Evolutionary conservation across 306 rosid genomes (phyloP).

Genomic region (Prunus mongolica): DNA sequence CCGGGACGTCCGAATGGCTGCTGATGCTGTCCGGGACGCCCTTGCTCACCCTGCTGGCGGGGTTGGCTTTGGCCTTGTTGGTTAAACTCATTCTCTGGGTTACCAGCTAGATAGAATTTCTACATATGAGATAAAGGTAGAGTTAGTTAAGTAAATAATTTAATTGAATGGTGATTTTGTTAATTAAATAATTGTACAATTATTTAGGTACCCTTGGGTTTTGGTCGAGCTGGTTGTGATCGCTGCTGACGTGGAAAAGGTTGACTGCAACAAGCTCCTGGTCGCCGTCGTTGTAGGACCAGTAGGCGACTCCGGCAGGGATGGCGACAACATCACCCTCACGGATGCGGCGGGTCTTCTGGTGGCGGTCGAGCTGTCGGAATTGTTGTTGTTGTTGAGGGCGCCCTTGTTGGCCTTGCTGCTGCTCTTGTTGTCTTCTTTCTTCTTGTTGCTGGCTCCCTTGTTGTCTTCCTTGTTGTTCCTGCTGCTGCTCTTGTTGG

Average conservation of each 20-base stretch:
- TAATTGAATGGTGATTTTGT: too few species aligned
- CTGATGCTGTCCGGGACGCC: neutral
- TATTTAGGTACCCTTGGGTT: constrained; percentile 40
- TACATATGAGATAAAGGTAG: neutral
- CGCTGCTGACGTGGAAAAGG: constrained; percentile 41
- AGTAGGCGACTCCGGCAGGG: constrained; percentile 35
- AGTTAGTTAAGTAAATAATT: neutral
- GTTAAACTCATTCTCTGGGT: constrained; percentile 32
- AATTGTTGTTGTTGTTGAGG: neutral
- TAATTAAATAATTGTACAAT: neutral
- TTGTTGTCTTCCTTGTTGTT: neutral
- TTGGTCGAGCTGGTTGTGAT: constrained; percentile 54
- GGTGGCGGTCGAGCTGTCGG: constrained; percentile 23
- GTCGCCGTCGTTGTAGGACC: constrained; percentile 35
- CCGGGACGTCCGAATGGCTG: constrained; percentile 8
- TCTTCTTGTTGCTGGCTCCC: neutral
- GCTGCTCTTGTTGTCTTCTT: neutral
- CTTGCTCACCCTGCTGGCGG: neutral
- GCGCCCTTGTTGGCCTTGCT: neutral
- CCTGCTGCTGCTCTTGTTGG: neutral
- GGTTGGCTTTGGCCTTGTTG: constrained; percentile 4
- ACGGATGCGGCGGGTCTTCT: constrained; percentile 28
- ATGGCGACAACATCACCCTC: constrained; percentile 39
- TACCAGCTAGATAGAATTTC: constrained; percentile 53
- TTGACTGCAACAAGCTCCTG: constrained; percentile 25